Percentiles rank a stretch among this genome's conserved stretches.
Conservation (phyloP, 1,284 basidiomycete species). For the Cryptococcus deneoformans region DNA sequence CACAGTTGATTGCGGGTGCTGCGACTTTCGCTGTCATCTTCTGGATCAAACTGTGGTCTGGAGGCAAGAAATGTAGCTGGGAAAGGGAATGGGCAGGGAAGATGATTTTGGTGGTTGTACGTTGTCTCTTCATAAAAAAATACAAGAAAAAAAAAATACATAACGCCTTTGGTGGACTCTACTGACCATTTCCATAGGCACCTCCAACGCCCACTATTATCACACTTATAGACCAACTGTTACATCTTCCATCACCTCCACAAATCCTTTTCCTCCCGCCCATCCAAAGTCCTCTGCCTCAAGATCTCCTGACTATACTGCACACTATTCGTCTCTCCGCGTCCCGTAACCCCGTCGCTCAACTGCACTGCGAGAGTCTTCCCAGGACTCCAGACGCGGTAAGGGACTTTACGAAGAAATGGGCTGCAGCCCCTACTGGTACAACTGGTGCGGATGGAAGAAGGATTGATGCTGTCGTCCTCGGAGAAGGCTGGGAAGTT, state of each 20-base stretch:
- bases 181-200: slow-evolving; percentile 22
- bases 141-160: slow-evolving; percentile 5
- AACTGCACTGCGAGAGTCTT: slow-evolving; percentile 46
- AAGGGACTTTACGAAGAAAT: slow-evolving; percentile 41
- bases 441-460: slow-evolving; percentile 43
- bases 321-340: slow-evolving; percentile 43
- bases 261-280: slow-evolving; percentile 49
- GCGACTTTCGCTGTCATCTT: slow-evolving; percentile 19
- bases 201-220: slow-evolving; percentile 43
- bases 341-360: slow-evolving; percentile 29
- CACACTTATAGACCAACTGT: slow-evolving; percentile 39
- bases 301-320: slow-evolving; percentile 40
- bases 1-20: slow-evolving; percentile 18
- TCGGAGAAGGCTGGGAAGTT: slow-evolving; percentile 45
- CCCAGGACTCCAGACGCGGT: slow-evolving; percentile 37
- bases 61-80: slow-evolving; percentile 44
- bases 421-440: slow-evolving; percentile 33
- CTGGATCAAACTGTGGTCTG: slow-evolving; percentile 31
- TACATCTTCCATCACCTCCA: slow-evolving; percentile 46
- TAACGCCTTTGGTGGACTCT: not conserved
- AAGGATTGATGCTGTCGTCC: slow-evolving; percentile 46
- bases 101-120: slow-evolving; percentile 46
- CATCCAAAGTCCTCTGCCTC: slow-evolving; percentile 38
- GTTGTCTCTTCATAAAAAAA: no score
- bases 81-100: slow-evolving; percentile 50